Evolutionary conservation across 2,329 filamentous ascomycete genomes (phyloP).

Genomic region (Alternaria postmessia): DNA sequence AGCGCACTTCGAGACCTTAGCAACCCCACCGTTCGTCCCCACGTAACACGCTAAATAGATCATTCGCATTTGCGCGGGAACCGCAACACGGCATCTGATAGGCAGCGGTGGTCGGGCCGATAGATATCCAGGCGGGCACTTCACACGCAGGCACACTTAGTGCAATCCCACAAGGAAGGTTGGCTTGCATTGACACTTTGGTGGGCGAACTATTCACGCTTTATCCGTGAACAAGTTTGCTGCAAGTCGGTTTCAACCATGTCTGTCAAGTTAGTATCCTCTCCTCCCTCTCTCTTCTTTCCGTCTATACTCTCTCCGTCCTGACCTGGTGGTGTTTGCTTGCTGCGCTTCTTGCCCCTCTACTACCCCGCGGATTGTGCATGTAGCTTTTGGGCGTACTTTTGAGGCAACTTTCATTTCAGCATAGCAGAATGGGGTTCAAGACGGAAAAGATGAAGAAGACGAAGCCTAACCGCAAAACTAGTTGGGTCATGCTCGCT

Average conservation of each 20-base stretch:
- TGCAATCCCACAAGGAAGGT: slow-evolving; percentile 15
- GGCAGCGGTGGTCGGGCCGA: slow-evolving; percentile 30
- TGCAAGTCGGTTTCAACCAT: slow-evolving; percentile 34
- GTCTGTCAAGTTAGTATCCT: slow-evolving; percentile 52
- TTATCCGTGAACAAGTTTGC: slow-evolving; percentile 32
- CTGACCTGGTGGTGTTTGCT: background rate
- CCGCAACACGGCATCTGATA: slow-evolving; percentile 30
- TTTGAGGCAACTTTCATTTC: background rate
- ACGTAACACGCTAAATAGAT: slow-evolving; percentile 28
- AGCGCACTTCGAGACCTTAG: slow-evolving; percentile 5
- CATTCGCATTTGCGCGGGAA: slow-evolving; percentile 32
- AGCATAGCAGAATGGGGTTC: slow-evolving; percentile 12
- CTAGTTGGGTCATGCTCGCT: slow-evolving; percentile 92
- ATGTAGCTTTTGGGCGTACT: slow-evolving; percentile 11
- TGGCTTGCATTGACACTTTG: slow-evolving; percentile 31
- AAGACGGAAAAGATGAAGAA: slow-evolving; percentile 31
- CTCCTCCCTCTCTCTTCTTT: slow-evolving; percentile 11
- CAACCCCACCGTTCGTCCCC: slow-evolving; percentile 28
- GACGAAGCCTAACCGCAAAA: slow-evolving; percentile 44
- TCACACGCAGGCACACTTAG: slow-evolving; percentile 25
- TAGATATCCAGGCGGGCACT: slow-evolving; percentile 25
- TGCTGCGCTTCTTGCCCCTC: slow-evolving; percentile 8
- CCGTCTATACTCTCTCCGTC: background rate
- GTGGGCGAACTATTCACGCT: slow-evolving; percentile 30
- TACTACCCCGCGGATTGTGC: slow-evolving; percentile 12